Evolutionary conservation across 2,329 filamentous ascomycete species (phyloP).

Genomic region (Aspergillus pseudoglaucus): DNA sequence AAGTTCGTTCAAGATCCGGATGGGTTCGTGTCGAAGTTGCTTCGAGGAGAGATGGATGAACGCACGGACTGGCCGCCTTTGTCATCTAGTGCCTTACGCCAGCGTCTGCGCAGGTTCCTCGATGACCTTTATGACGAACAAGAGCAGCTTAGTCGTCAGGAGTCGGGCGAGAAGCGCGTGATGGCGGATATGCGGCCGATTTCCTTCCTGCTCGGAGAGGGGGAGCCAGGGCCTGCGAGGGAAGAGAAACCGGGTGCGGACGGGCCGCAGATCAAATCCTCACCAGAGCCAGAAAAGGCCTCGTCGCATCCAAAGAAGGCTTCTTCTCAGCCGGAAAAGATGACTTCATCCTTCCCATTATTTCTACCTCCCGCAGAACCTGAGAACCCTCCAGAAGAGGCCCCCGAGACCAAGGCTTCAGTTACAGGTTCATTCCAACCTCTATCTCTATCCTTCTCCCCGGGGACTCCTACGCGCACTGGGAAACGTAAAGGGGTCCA

Average conservation of each 20-base stretch:
- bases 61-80: slow-evolving; percentile 50
- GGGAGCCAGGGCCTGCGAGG: background rate
- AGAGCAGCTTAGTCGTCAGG: slow-evolving; percentile 29
- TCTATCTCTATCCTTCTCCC: background rate
- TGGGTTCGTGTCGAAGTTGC: slow-evolving; percentile 58
- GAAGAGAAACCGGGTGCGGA: background rate
- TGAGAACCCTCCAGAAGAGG: background rate
- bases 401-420: background rate
- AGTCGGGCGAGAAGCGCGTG: slow-evolving; percentile 31
- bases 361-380: background rate
- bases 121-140: slow-evolving; percentile 57
- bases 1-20: slow-evolving; percentile 73
- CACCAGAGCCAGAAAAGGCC: background rate
- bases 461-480: background rate
- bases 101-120: slow-evolving; percentile 59
- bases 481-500: background rate
- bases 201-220: slow-evolving; percentile 24
- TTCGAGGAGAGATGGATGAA: slow-evolving; percentile 58
- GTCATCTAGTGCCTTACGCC: slow-evolving; percentile 54
- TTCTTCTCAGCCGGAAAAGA: background rate
- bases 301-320: background rate
- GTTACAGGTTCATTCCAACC: background rate
- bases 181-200: slow-evolving; percentile 26
- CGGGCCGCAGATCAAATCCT: background rate
- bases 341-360: background rate